Conservation (phyloP, 2,329 filamentous ascomycete genomes). For the Stenocarpella maydis region DNA sequence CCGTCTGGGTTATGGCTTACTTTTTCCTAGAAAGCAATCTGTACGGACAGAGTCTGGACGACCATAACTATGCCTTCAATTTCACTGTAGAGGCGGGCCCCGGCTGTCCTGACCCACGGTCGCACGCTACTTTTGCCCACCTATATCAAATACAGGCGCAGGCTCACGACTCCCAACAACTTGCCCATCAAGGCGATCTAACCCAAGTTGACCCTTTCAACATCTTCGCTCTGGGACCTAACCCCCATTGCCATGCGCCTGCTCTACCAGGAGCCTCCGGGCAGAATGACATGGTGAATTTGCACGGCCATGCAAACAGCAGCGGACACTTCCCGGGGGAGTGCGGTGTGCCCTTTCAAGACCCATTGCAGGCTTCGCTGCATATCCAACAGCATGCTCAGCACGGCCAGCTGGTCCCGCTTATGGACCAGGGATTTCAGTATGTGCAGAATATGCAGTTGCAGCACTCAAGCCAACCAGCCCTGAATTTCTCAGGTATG, state of each 20-base stretch:
- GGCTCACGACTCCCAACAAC: slow-evolving; percentile 10
- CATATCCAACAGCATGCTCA: slow-evolving; percentile 25
- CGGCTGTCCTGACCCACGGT: slow-evolving; percentile 12
- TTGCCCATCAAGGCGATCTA: neutral
- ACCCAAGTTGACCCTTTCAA: slow-evolving; percentile 7
- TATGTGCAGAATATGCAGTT: slow-evolving; percentile 20
- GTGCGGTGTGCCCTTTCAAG: slow-evolving; percentile 19
- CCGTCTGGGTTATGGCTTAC: neutral
- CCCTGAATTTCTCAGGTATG: neutral
- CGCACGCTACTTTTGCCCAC: slow-evolving; percentile 11
- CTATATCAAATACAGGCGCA: slow-evolving; percentile 10
- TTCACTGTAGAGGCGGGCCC: slow-evolving; percentile 1
- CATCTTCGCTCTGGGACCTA: slow-evolving; percentile 1
- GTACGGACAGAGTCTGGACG: slow-evolving; percentile 32
- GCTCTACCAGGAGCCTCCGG: slow-evolving; percentile 9
- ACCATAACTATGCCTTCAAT: neutral
- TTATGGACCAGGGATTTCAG: slow-evolving; percentile 7
- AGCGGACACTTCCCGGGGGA: neutral
- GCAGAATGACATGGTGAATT: slow-evolving; percentile 7
- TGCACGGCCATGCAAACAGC: slow-evolving; percentile 5
- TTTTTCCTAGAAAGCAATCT: neutral
- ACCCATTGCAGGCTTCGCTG: neutral
- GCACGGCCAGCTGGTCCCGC: slow-evolving; percentile 5
- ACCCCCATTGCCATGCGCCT: slow-evolving; percentile 24
- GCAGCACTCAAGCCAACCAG: neutral